These are phyloP conservation scores for Phytophthora pinifolia DNA, from an alignment of 352 stramenopile species.

Conservation along the genomic window DNA sequence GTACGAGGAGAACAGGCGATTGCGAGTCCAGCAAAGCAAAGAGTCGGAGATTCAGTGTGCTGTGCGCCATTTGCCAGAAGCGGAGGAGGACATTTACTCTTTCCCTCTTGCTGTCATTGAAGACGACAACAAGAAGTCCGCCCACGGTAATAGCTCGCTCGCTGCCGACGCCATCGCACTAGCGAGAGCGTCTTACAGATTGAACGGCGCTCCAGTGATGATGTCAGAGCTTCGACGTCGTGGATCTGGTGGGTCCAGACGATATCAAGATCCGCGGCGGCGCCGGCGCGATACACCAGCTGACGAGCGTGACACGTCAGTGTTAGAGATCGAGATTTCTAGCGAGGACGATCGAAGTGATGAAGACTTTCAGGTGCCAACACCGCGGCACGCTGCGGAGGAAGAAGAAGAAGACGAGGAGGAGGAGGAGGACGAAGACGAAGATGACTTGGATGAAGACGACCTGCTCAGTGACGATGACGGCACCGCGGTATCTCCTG, in stretches of 20 bases:
- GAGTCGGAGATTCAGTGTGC: slow-evolving; percentile 70
- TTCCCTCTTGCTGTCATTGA: slow-evolving; percentile 56
- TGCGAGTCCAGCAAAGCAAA: slow-evolving; percentile 62
- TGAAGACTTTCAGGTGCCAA: slow-evolving; percentile 81
- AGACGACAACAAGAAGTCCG: slow-evolving; percentile 7
- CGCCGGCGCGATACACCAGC: slow-evolving; percentile 41
- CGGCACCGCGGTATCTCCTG: slow-evolving; percentile 36
- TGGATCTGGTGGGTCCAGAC: slow-evolving; percentile 23
- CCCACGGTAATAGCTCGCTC: slow-evolving; percentile 7
- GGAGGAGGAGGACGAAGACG: slow-evolving; percentile 52
- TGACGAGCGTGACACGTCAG: slow-evolving; percentile 82
- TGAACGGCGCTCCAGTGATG: slow-evolving; percentile 73
- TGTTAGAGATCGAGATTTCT: slow-evolving; percentile 83
- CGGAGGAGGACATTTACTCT: slow-evolving; percentile 41
- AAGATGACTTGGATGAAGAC: slow-evolving; percentile 56
- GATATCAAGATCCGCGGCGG: slow-evolving; percentile 23
- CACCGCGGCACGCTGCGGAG: slow-evolving; percentile 44
- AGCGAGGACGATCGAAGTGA: slow-evolving; percentile 87
- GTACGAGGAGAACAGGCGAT: slow-evolving; percentile 62
- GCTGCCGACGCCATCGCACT: slow-evolving; percentile 26
- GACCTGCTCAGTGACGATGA: slow-evolving; percentile 55
- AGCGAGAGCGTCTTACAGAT: slow-evolving; percentile 54
- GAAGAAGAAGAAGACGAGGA: slow-evolving; percentile 63
- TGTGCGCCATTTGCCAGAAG: slow-evolving; percentile 49
- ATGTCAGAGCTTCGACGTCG: slow-evolving; percentile 65